Conservation (phyloP, 768 basidiomycete species). For the Mrakia gelida region DNA sequence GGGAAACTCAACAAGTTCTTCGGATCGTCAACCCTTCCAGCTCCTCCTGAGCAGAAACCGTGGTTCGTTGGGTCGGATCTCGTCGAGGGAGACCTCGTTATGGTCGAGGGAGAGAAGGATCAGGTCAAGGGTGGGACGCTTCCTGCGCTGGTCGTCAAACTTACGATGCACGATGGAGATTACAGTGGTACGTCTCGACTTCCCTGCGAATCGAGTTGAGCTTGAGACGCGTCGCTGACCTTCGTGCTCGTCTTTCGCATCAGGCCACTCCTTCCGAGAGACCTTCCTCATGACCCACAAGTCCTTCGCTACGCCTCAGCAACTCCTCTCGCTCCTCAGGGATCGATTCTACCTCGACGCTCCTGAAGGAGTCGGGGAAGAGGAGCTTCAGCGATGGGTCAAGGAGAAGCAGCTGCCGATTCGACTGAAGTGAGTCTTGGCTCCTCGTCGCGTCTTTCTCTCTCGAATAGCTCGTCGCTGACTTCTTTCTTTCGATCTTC, state of each 20-base stretch:
- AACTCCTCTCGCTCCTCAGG: conserved; percentile 75
- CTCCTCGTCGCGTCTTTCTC: not conserved
- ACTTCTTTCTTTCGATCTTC: not conserved
- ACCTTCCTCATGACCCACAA: conserved; percentile 96
- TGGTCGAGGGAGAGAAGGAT: conserved; percentile 63
- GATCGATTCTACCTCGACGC: conserved; percentile 72
- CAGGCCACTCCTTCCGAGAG: conserved; percentile 74
- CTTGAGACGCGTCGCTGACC: not conserved
- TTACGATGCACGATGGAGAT: conserved; percentile 75
- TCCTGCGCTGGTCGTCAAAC: conserved; percentile 74
- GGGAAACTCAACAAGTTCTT: conserved; percentile 42
- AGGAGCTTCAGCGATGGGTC: conserved; percentile 72
- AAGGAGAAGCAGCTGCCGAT: conserved; percentile 81
- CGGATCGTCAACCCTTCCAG: conserved; percentile 37
- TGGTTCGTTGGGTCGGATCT: conserved; percentile 85
- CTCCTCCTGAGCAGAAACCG: conserved; percentile 47
- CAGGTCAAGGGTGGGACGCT: conserved; percentile 80
- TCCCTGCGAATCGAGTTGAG: not conserved
- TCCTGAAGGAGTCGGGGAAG: conserved; percentile 59
- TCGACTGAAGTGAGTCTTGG: conserved; percentile 67
- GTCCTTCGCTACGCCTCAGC: conserved; percentile 79
- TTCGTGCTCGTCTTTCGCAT: not conserved
- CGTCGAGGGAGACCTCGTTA: conserved; percentile 69
- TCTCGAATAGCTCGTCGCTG: not conserved
- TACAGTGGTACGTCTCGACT: conserved; percentile 60